Evolutionary conservation across 169 alveolate genomes (phyloP), one percentile per base, ranked within the genome.

Genomic region (Sarcocystis neurona): DNA sequence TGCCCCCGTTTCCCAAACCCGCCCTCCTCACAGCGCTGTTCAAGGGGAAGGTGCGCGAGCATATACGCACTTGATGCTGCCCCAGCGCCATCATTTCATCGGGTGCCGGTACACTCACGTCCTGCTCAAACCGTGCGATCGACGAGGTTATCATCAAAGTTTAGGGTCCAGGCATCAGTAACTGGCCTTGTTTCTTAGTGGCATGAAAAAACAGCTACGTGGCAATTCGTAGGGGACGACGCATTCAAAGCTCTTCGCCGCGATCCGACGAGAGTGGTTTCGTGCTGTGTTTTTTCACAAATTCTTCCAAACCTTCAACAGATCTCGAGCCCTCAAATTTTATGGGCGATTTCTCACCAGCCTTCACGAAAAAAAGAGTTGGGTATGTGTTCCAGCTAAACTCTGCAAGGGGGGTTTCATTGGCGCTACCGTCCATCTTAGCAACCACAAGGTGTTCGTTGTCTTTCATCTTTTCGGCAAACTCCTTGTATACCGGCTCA

Each of bases 351-450:
- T 68, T 46, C 63, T 77, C 60, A 32, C 94, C 95, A 0, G 94
- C 94, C 75, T 88, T 88, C 84, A 91, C 85, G 80, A 84, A 93
- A 77, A 89, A 91, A 79, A 93, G 84, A 10, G 93, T 88, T 18
- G 95, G 95, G 88, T 91, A 93, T 41, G 93, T 90, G 80, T 48
- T 48, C 93, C 93, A 90, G 39, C 72, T 93, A 44, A 91, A 50
- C 50, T 32, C 79, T 20, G 80, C 92, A 39, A 89, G 92, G 10
- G 96, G 96, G 23, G 97, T 94, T 53, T 95, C 97, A 82, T 95
- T 95, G 23, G 94, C 94, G 30, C 98, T 97, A 50, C 99, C 97
- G 93, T 98, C 98, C 87, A 97, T 94, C 94, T 98, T 97, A 46
- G 99, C 99, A 78, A 97, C 94, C 58, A 96, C 94, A 58, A 97